Conservation (phyloP, 192 early-diverging fungal species). For the Umbelopsis sp. region DNA sequence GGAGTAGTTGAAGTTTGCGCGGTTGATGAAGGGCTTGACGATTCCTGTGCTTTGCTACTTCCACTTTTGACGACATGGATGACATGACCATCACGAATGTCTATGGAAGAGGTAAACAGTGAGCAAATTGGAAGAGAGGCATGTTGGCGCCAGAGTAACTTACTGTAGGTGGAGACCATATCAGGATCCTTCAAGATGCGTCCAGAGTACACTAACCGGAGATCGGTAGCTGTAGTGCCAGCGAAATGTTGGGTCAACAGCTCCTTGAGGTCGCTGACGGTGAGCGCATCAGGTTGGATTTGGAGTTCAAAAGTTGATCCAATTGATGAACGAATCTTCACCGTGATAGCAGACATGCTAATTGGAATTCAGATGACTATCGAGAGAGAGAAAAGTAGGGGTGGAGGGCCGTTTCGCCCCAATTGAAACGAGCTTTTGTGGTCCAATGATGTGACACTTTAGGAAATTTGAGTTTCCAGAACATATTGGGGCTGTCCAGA, state of each 20-base stretch:
- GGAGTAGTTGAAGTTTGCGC: slow-evolving; percentile 8
- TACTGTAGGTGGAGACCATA: slow-evolving; percentile 66
- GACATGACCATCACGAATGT: slow-evolving; percentile 81
- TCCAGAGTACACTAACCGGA: slow-evolving; percentile 92
- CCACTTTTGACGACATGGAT: slow-evolving; percentile 87
- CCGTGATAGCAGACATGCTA: slow-evolving; percentile 28
- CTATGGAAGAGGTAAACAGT: slow-evolving; percentile 22
- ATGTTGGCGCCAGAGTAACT: background rate
- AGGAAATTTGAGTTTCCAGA: no score
- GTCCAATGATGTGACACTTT: no score
- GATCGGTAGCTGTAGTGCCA: slow-evolving; percentile 57
- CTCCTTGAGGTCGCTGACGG: slow-evolving; percentile 74
- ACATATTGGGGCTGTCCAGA: no score
- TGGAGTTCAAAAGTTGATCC: slow-evolving; percentile 49
- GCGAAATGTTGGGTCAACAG: slow-evolving; percentile 56
- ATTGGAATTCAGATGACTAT: background rate
- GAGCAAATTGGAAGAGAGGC: background rate
- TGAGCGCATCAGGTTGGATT: slow-evolving; percentile 52
- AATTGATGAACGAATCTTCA: slow-evolving; percentile 55
- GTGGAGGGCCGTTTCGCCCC: background rate
- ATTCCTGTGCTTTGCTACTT: slow-evolving; percentile 40
- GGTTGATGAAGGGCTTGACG: slow-evolving; percentile 13
- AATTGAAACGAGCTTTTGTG: background rate
- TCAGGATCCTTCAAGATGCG: slow-evolving; percentile 93
- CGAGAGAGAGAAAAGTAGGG: background rate